Evolutionary conservation across 2,329 filamentous ascomycete species (phyloP).

Genomic region (Fusarium sp.): DNA sequence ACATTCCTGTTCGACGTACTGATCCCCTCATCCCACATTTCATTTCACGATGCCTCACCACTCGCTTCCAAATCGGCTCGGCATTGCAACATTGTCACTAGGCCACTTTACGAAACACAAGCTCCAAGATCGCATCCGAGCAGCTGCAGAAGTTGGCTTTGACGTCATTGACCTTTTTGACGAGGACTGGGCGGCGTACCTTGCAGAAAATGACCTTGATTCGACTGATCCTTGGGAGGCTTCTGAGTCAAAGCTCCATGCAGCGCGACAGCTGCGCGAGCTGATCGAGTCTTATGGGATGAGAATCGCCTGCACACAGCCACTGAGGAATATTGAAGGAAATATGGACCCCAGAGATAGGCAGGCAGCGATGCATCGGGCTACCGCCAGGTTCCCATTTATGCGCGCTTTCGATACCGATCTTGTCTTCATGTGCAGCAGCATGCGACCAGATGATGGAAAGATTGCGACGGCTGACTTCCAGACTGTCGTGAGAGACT

Average conservation of each 20-base stretch:
- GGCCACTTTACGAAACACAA: conserved; percentile 22
- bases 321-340: conserved; percentile 25
- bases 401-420: conserved; percentile 30
- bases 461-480: conserved; percentile 16
- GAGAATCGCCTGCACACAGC: conserved; percentile 29
- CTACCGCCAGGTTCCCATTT: conserved; percentile 26
- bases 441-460: conserved; percentile 27
- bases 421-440: conserved; percentile 31
- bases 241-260: conserved; percentile 15
- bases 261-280: conserved; percentile 11
- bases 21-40: background rate
- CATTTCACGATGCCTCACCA: conserved; percentile 9
- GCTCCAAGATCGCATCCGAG: conserved; percentile 15
- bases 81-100: conserved; percentile 24
- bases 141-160: conserved; percentile 18
- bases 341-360: conserved; percentile 10
- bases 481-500: conserved; percentile 24
- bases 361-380: conserved; percentile 17
- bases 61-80: conserved; percentile 19
- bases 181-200: conserved; percentile 27
- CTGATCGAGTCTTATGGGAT: conserved; percentile 18
- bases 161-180: conserved; percentile 30
- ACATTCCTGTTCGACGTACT: background rate
- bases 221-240: conserved; percentile 25
- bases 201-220: conserved; percentile 26